Evolutionary conservation across 768 basidiomycete species (phyloP).

Genomic region (Leccinum fibrillosum): DNA sequence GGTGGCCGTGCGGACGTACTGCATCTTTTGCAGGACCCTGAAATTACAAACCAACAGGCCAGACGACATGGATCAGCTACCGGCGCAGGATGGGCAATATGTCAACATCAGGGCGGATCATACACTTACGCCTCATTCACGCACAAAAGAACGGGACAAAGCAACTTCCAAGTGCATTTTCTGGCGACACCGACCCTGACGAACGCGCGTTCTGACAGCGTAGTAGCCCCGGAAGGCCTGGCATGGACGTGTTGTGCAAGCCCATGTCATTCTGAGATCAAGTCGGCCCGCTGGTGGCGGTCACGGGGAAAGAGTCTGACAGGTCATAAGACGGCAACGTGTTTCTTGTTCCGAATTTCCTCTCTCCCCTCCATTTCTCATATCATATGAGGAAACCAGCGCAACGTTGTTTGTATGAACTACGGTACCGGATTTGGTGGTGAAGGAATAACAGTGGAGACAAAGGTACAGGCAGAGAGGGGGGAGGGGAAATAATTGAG

Average conservation of each 20-base stretch:
- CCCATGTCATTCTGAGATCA: constrained; percentile 9
- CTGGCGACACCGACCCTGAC: constrained; percentile 2
- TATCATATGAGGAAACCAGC: background rate
- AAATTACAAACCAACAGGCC: constrained; percentile 8
- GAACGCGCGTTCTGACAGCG: background rate
- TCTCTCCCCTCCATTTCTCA: background rate
- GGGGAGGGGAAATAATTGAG: background rate
- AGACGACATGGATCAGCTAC: constrained; percentile 1
- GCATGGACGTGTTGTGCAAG: constrained; percentile 6
- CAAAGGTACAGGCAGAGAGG: background rate
- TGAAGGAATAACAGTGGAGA: background rate
- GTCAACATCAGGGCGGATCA: constrained; percentile 12
- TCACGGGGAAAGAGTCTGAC: constrained; percentile 11
- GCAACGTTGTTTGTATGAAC: background rate
- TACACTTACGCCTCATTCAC: background rate
- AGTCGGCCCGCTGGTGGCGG: constrained; percentile 2
- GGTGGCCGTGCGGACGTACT: constrained; percentile 24
- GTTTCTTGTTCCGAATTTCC: background rate
- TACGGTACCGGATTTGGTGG: background rate
- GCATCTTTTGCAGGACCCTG: constrained; percentile 21
- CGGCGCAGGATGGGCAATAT: background rate
- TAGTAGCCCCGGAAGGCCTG: background rate
- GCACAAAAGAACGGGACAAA: background rate
- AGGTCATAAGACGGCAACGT: constrained; percentile 19
- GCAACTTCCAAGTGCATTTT: constrained; percentile 2